These are phyloP conservation scores for Narthecium ossifragum DNA, from an alignment of 106 monocot species.

Conservation along the genomic window DNA sequence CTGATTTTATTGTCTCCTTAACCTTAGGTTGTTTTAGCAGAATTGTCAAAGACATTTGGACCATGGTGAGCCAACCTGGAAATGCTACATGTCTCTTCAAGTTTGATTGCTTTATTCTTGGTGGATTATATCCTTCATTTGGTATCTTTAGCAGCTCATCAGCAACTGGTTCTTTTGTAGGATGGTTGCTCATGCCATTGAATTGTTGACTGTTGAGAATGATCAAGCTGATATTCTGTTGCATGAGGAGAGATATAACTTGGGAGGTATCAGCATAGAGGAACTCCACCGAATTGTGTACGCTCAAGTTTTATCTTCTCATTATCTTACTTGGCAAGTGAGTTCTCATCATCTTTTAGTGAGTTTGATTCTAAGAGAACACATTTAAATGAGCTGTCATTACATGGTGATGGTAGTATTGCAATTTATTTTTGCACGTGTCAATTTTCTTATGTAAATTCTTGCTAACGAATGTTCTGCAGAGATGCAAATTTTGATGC, in stretches of 20 bases:
- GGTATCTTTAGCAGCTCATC: neutral
- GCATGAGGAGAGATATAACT: slow-evolving; percentile 77
- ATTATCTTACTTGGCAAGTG: slow-evolving; percentile 91
- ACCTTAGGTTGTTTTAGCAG: slow-evolving; percentile 80
- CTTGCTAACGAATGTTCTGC: too few relatives aligned
- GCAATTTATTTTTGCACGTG: too few relatives aligned
- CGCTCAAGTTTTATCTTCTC: slow-evolving; percentile 89
- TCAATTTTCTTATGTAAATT: too few relatives aligned
- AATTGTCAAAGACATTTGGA: slow-evolving; percentile 83
- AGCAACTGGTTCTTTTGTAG: slow-evolving; percentile 30
- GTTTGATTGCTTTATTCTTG: too few relatives aligned
- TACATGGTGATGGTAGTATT: too few relatives aligned
- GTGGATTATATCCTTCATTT: slow-evolving; percentile 2
- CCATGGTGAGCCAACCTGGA: slow-evolving; percentile 81
- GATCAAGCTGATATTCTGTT: slow-evolving; percentile 63
- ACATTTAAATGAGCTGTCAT: too few relatives aligned
- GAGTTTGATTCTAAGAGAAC: too few relatives aligned
- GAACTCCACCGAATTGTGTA: slow-evolving; percentile 85
- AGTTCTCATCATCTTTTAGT: slow-evolving; percentile 21
- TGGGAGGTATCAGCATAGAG: slow-evolving; percentile 81
- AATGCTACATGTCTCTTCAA: too few relatives aligned
- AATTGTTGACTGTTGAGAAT: slow-evolving; percentile 61
- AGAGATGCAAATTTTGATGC: too few relatives aligned
- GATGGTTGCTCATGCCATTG: slow-evolving; percentile 87
- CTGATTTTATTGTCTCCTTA: neutral